Evolutionary conservation across 768 basidiomycete species (phyloP).

Genomic region (Pluteus cervinus): DNA sequence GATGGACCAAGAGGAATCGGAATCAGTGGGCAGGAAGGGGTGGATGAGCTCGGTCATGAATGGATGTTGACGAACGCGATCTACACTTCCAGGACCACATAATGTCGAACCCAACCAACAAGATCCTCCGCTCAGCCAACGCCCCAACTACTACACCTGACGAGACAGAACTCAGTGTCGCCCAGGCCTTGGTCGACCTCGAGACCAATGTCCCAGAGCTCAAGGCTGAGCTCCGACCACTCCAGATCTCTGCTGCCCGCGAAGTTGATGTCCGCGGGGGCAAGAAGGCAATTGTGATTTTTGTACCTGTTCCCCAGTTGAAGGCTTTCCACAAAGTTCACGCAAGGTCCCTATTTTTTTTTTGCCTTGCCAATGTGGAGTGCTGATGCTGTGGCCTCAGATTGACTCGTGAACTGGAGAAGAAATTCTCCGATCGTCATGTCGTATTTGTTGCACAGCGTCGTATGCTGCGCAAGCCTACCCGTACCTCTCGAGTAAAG

Average conservation of each 20-base stretch:
- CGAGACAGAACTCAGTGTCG: constrained; percentile 87
- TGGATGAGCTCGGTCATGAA: constrained; percentile 45
- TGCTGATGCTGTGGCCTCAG: constrained; percentile 31
- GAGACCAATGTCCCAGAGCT: constrained; percentile 98
- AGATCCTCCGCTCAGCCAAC: constrained; percentile 95
- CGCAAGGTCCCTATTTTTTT: constrained; percentile 58
- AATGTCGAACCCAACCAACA: constrained; percentile 72
- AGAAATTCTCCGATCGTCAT: constrained; percentile 99
- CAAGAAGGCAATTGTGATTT: constrained; percentile 98
- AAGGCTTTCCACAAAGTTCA: constrained; percentile 99
- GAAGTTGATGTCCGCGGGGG: constrained; percentile 99
- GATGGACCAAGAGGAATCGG: constrained; percentile 15
- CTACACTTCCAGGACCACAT: constrained; percentile 32
- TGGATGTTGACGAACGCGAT: constrained; percentile 43
- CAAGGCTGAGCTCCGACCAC: constrained; percentile 90
- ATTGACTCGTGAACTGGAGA: constrained; percentile 97
- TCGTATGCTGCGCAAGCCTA: constrained; percentile 96
- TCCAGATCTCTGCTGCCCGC: constrained; percentile 97
- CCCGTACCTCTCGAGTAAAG: constrained; percentile 84
- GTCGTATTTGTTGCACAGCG: constrained; percentile 99
- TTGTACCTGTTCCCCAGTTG: constrained; percentile 94
- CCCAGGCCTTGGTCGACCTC: constrained; percentile 94
- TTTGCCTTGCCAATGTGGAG: constrained; percentile 8
- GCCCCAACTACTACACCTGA: constrained; percentile 86
- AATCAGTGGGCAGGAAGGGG: constrained; percentile 25